Evolutionary conservation across 2,329 filamentous ascomycete species (phyloP).

Genomic region (Fusarium sarcochroum): DNA sequence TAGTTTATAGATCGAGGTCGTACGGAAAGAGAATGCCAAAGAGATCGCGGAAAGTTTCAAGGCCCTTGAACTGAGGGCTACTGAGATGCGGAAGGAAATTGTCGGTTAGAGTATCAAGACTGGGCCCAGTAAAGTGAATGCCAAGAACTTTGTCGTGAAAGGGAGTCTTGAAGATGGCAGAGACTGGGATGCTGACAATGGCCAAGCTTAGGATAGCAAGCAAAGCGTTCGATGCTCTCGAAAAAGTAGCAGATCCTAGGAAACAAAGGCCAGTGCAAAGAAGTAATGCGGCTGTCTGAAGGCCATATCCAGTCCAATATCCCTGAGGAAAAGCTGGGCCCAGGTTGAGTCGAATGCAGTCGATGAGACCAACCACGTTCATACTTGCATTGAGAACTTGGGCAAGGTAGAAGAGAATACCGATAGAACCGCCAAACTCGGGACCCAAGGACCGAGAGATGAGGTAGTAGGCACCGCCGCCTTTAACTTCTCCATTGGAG

Average conservation of each 20-base stretch:
- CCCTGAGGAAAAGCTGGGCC: constrained; percentile 76
- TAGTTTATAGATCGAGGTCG: constrained; percentile 19
- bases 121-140: constrained; percentile 85
- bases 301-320: constrained; percentile 83
- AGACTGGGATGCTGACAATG: constrained; percentile 85
- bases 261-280: constrained; percentile 82
- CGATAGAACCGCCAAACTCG: constrained; percentile 91
- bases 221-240: constrained; percentile 83
- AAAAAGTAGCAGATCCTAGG: constrained; percentile 84
- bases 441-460: constrained; percentile 89
- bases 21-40: constrained; percentile 88
- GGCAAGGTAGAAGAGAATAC: constrained; percentile 91
- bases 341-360: constrained; percentile 84
- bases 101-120: constrained; percentile 75
- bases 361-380: constrained; percentile 88
- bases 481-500: constrained; percentile 89
- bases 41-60: constrained; percentile 82
- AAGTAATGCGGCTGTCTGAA: constrained; percentile 79
- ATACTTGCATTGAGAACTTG: constrained; percentile 88
- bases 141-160: constrained; percentile 74
- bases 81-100: constrained; percentile 81
- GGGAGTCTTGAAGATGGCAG: constrained; percentile 76
- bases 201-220: constrained; percentile 79
- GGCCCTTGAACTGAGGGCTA: constrained; percentile 72
- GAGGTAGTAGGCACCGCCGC: constrained; percentile 89